These are phyloP conservation scores for Coemansia sp. DNA, from an alignment of 192 early-diverging fungal genomes.

Conservation along the genomic window DNA sequence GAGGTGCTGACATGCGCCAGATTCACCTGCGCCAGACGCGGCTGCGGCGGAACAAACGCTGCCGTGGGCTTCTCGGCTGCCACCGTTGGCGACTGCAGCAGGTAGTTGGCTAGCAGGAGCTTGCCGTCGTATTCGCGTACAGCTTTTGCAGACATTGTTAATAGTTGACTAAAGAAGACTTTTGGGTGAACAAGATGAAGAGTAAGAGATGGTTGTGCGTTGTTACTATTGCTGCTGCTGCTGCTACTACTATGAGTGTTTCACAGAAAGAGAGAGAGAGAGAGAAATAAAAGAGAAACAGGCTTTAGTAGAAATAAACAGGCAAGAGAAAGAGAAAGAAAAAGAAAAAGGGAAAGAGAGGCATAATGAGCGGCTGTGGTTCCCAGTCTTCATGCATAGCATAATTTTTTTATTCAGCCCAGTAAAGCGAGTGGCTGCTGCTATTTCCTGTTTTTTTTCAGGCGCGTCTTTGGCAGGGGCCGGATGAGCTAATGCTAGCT, in stretches of 20 bases:
- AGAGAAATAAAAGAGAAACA: neutral
- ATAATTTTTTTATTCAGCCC: too few relatives aligned
- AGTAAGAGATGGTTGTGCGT: neutral
- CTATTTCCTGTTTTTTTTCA: too few relatives aligned
- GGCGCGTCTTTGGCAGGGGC: too few relatives aligned
- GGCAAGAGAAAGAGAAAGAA: neutral
- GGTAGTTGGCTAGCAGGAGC: constrained; percentile 87
- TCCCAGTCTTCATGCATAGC: too few relatives aligned
- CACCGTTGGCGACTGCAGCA: constrained; percentile 70
- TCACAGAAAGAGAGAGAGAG: neutral
- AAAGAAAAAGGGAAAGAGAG: neutral
- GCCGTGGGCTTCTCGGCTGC: constrained; percentile 55
- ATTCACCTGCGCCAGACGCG: constrained; percentile 75
- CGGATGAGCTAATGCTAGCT: too few relatives aligned
- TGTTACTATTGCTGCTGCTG: neutral
- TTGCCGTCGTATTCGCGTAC: constrained; percentile 99
- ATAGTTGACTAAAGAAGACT: neutral
- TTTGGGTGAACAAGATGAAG: neutral
- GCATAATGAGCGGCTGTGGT: too few relatives aligned
- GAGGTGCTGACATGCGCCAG: constrained; percentile 61
- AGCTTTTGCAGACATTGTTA: constrained; percentile 81
- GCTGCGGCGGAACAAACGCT: constrained; percentile 69
- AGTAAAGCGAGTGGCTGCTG: too few relatives aligned
- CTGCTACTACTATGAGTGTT: neutral
- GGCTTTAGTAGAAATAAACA: neutral